phyloP scores from a whole-genome alignment of 78 protist species.

The Thecamonas trahens region DNA sequence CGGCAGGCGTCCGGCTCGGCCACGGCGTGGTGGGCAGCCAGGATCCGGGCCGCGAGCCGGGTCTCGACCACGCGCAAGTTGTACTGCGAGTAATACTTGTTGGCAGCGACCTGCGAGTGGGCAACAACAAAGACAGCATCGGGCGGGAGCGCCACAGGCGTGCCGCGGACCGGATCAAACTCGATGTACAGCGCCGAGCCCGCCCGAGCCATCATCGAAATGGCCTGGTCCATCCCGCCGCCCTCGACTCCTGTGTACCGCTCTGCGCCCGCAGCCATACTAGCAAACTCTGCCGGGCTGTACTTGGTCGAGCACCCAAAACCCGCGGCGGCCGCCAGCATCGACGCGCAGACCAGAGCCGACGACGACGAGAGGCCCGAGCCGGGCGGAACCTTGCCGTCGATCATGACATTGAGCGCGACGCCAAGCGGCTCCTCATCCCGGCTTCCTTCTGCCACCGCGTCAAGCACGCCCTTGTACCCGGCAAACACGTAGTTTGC shows the following conservation, averaged over 20 bases:
- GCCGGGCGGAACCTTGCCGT: constrained; percentile 7
- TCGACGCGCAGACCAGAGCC: constrained; percentile 5
- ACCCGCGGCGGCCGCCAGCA: background rate
- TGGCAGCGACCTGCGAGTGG: background rate
- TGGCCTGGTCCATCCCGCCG: constrained; percentile 27
- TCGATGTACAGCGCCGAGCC: background rate
- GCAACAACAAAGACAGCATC: background rate
- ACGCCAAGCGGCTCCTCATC: background rate
- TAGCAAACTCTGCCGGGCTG: background rate
- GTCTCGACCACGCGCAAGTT: constrained; percentile 12
- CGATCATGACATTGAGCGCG: background rate
- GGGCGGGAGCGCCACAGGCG: background rate
- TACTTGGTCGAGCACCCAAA: background rate
- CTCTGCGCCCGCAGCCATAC: background rate
- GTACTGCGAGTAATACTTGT: background rate
- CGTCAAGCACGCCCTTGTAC: background rate
- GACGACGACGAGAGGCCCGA: constrained; percentile 15
- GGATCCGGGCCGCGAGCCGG: background rate
- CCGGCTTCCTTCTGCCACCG: background rate
- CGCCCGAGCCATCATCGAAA: background rate
- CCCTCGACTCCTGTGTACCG: constrained; percentile 12
- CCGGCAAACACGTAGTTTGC: background rate
- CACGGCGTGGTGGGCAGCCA: no score
- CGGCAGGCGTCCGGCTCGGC: no score
- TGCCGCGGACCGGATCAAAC: background rate